Percentiles rank a stretch among this genome's conserved stretches.
phyloP scores from a whole-genome alignment of 805 yeast species.

The Komagataella populi region DNA sequence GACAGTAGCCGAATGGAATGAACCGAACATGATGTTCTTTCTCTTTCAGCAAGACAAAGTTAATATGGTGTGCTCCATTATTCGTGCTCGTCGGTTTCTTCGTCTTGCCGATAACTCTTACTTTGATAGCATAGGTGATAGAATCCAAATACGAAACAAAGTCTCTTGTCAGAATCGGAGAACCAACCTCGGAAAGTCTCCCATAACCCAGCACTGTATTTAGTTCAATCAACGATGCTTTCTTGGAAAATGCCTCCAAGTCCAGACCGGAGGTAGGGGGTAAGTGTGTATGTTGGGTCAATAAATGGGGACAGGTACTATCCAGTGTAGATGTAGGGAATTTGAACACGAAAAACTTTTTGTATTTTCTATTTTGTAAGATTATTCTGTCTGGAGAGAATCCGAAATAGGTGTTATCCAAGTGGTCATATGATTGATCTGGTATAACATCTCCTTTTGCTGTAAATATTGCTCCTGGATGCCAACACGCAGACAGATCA shows the following conservation, averaged over 20 bases:
- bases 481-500: slow-evolving; percentile 1
- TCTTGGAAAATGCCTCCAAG: slow-evolving; percentile 11
- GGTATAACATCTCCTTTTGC: slow-evolving; percentile 2
- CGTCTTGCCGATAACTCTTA: slow-evolving; percentile 30
- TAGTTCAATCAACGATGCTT: slow-evolving; percentile 12
- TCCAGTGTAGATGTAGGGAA: slow-evolving; percentile 44
- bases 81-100: slow-evolving; percentile 14
- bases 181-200: slow-evolving; percentile 28
- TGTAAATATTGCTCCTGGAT: slow-evolving; percentile 40
- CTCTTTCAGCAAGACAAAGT: slow-evolving; percentile 10
- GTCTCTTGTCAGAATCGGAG: slow-evolving; percentile 39
- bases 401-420: slow-evolving; percentile 19
- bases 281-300: slow-evolving; percentile 11
- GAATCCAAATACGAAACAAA: slow-evolving; percentile 24
- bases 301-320: slow-evolving; percentile 30
- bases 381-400: slow-evolving; percentile 30
- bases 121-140: slow-evolving; percentile 38
- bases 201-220: slow-evolving; percentile 40
- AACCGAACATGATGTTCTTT: slow-evolving; percentile 11
- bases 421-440: background rate
- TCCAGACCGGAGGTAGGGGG: slow-evolving; percentile 27
- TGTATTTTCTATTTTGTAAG: slow-evolving; percentile 30
- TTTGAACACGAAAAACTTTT: slow-evolving; percentile 42
- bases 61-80: background rate
- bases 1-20: slow-evolving; percentile 13